A percentile compares a stretch with the other conserved stretches of the same genome.
Conservation (phyloP, 148 eudicot genomes). For the Silene uniflora region DNA sequence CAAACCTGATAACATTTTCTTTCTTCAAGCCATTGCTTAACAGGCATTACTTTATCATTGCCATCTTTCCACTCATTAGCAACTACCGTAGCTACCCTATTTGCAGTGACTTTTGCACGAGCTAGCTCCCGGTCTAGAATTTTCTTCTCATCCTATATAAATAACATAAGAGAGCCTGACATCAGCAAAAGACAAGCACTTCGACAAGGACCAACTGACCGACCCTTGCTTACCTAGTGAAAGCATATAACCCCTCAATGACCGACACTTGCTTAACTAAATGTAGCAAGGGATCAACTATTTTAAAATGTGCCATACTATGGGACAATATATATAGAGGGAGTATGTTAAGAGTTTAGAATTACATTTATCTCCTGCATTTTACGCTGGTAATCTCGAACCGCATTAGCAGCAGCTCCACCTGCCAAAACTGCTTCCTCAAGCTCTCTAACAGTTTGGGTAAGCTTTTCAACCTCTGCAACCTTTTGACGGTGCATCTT, state of each 20-base stretch:
- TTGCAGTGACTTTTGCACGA: slow-evolving; percentile 92
- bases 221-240: background rate
- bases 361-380: slow-evolving; percentile 88
- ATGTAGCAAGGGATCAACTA: too few species aligned
- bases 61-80: slow-evolving; percentile 99
- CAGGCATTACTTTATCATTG: slow-evolving; percentile 97
- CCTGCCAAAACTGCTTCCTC: slow-evolving; percentile 98
- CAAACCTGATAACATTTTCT: slow-evolving; percentile 82
- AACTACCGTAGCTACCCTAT: slow-evolving; percentile 90
- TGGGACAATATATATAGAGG: too few species aligned
- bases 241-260: background rate
- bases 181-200: slow-evolving; percentile 2
- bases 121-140: slow-evolving; percentile 87
- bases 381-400: slow-evolving; percentile 96
- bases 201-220: background rate
- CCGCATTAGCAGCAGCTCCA: slow-evolving; percentile 98
- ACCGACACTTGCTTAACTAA: background rate
- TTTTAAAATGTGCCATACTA: too few species aligned
- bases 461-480: slow-evolving; percentile 90
- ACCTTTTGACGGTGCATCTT: slow-evolving; percentile 94
- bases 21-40: slow-evolving; percentile 98
- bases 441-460: slow-evolving; percentile 86
- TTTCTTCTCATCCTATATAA: slow-evolving; percentile 73
- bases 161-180: background rate
- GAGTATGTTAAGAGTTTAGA: background rate